Percentiles rank a stretch among this genome's conserved stretches.
Evolutionary conservation across 75 land plant species (phyloP).

Genomic region (Pinus taeda): DNA sequence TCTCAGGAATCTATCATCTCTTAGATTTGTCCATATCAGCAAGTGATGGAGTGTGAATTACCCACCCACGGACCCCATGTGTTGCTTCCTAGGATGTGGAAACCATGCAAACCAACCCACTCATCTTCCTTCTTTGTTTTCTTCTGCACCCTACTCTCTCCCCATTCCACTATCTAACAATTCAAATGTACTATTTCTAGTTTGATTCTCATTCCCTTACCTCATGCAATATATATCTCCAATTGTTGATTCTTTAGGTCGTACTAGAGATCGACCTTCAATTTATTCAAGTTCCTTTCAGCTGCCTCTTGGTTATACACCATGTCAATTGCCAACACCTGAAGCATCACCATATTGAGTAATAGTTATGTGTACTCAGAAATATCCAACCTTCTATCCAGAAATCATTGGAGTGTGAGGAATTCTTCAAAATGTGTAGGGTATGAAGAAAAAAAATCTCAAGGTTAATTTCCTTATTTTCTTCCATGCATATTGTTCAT

Average conservation of each 20-base stretch:
- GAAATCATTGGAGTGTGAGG: conserved; percentile 13
- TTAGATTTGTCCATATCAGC: too few relatives aligned
- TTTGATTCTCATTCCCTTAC: conserved; percentile 14
- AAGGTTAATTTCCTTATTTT: conserved; percentile 14
- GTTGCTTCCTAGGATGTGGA: too few relatives aligned
- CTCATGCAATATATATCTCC: conserved; percentile 29
- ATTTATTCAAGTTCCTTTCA: conserved; percentile 26
- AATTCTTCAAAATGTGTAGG: conserved; percentile 15
- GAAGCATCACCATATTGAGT: conserved; percentile 38
- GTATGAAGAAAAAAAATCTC: conserved; percentile 22
- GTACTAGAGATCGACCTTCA: conserved; percentile 12
- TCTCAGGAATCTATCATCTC: too few relatives aligned
- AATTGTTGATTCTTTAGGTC: conserved; percentile 12
- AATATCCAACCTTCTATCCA: conserved; percentile 16
- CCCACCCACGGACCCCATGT: too few relatives aligned
- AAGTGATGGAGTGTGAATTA: too few relatives aligned
- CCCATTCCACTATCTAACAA: conserved; percentile 18
- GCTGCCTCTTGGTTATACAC: conserved; percentile 42
- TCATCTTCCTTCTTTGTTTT: too few relatives aligned
- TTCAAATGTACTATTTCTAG: conserved; percentile 14
- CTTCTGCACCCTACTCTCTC: conserved; percentile 20
- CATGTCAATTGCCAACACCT: conserved; percentile 45
- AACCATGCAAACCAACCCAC: too few relatives aligned
- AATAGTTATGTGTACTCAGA: conserved; percentile 22
- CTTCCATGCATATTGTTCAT: not conserved